These are phyloP conservation scores for Aspergillus cristatus DNA, from an alignment of 495 filamentous ascomycete genomes.

Conservation along the genomic window DNA sequence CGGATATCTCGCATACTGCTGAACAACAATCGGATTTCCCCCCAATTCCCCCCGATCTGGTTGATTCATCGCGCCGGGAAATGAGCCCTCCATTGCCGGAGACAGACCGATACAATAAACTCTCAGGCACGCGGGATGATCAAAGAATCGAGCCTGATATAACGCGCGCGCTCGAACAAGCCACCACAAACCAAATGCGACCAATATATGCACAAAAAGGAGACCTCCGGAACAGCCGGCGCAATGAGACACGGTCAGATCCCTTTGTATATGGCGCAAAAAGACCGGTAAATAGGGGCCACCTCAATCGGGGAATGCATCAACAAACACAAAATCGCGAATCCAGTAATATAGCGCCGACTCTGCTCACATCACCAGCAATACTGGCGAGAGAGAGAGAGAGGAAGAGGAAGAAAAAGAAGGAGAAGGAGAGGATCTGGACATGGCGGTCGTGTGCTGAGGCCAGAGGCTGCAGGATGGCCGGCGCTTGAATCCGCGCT, in stretches of 20 bases:
- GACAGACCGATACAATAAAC: no score
- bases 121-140: no score
- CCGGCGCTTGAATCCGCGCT: no score
- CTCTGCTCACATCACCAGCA: neutral
- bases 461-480: no score
- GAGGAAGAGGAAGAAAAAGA: conserved; percentile 6
- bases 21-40: conserved; percentile 27
- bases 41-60: conserved; percentile 21
- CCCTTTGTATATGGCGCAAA: no score
- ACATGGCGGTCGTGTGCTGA: conserved; percentile 5
- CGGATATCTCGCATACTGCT: conserved; percentile 39
- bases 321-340: conserved; percentile 4
- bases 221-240: neutral
- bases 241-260: no score
- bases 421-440: conserved; percentile 10
- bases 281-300: conserved; percentile 8
- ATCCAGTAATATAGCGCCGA: neutral
- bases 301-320: conserved; percentile 12
- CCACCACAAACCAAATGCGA: no score
- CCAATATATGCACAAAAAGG: conserved; percentile 1
- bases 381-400: conserved; percentile 1
- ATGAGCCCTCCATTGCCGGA: conserved; percentile 23
- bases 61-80: conserved; percentile 27
- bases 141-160: neutral
- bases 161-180: no score